Evolutionary conservation across 192 early-diverging fungal genomes (phyloP).

Genomic region (Kickxella alabastrina): DNA sequence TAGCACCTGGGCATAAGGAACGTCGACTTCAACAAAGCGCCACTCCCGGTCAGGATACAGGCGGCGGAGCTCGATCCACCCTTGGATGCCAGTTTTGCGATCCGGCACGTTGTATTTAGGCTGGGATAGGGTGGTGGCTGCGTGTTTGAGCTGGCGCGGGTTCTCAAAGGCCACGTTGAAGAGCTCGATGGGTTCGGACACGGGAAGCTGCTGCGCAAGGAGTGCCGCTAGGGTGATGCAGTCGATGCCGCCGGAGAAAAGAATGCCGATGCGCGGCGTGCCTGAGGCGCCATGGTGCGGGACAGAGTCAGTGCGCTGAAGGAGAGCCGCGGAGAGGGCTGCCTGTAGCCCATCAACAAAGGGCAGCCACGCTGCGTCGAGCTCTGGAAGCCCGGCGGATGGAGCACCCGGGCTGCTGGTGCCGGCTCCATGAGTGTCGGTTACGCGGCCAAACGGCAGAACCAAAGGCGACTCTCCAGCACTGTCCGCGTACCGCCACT

Average conservation of each 20-base stretch:
- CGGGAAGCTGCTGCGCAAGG: constrained; percentile 65
- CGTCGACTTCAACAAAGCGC: constrained; percentile 88
- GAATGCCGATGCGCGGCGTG: constrained; percentile 62
- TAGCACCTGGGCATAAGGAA: constrained; percentile 69
- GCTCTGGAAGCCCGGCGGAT: constrained; percentile 11
- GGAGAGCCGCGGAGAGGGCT: constrained; percentile 14
- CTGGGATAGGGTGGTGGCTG: not conserved
- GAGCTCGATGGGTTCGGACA: constrained; percentile 77
- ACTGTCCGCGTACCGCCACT: not conserved
- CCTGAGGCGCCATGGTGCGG: constrained; percentile 9
- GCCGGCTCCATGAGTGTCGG: not conserved
- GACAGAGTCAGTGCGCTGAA: constrained; percentile 17
- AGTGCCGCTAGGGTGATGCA: constrained; percentile 87
- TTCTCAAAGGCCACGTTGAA: constrained; percentile 97
- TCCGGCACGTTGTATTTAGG: constrained; percentile 73
- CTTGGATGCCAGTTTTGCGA: constrained; percentile 65
- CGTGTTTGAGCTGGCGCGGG: constrained; percentile 54
- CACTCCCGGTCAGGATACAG: constrained; percentile 70
- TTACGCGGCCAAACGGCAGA: constrained; percentile 18
- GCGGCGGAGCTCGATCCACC: constrained; percentile 53
- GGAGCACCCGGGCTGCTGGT: not conserved
- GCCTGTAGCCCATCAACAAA: constrained; percentile 20
- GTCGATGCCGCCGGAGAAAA: constrained; percentile 95
- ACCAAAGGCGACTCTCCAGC: too few relatives aligned
- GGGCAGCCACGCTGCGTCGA: constrained; percentile 14